Conservation (phyloP, 495 filamentous ascomycete species). For the Xeromyces bisporus region DNA sequence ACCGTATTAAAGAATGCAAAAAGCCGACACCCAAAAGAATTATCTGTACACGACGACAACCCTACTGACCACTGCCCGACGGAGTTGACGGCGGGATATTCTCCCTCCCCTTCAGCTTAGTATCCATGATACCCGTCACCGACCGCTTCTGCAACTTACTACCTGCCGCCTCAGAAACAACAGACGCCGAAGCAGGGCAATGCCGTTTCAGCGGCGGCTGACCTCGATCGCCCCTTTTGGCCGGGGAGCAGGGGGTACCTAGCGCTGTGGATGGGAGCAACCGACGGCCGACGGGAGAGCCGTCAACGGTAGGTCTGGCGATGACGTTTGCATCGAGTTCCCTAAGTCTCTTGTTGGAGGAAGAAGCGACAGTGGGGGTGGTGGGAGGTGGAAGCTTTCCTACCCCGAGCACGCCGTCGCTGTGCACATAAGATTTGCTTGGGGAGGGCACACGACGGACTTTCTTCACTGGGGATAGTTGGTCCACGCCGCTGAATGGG, state of each 20-base stretch:
- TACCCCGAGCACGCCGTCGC: constrained; percentile 28
- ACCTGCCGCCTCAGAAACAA: too few species aligned
- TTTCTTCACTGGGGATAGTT: constrained; percentile 8
- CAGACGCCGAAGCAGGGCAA: constrained; percentile 25
- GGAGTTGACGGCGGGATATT: constrained; percentile 34
- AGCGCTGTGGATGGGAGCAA: background rate
- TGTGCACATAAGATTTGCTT: constrained; percentile 26
- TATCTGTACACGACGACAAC: too few species aligned
- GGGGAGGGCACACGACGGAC: constrained; percentile 15
- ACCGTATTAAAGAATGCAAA: too few species aligned
- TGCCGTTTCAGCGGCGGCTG: constrained; percentile 36
- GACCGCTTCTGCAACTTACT: constrained; percentile 27
- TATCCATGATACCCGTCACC: constrained; percentile 26
- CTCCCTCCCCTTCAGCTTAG: constrained; percentile 40
- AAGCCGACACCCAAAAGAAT: too few species aligned
- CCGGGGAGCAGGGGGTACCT: background rate
- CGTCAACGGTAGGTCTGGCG: constrained; percentile 12
- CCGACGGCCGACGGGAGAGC: background rate
- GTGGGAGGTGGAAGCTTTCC: constrained; percentile 20
- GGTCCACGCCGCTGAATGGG: constrained; percentile 18
- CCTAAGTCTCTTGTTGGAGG: constrained; percentile 34
- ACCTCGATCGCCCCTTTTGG: constrained; percentile 23
- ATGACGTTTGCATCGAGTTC: constrained; percentile 38
- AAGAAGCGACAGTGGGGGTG: constrained; percentile 16
- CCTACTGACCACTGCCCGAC: constrained; percentile 11